Percentiles rank a stretch among this genome's conserved stretches.
phyloP scores from a whole-genome alignment of 2,329 filamentous ascomycete species.

The Monilinia fructicola region DNA sequence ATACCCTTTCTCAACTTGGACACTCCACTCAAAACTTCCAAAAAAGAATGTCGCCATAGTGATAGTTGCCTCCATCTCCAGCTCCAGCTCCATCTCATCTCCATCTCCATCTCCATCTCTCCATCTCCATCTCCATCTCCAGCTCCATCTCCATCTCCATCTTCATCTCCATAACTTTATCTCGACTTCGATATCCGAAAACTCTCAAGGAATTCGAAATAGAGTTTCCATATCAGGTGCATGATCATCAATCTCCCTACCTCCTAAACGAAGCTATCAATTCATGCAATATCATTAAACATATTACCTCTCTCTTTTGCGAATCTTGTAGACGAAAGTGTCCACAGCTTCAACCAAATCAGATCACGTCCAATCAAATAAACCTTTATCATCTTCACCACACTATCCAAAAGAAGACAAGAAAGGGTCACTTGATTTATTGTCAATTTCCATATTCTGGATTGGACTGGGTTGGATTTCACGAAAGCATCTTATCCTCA shows the following conservation, averaged over 20 bases:
- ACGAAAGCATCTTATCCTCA: neutral
- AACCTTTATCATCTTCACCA: slow-evolving; percentile 21
- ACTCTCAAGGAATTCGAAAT: neutral
- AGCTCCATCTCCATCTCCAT: no score
- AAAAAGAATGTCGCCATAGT: neutral
- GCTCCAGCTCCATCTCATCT: no score
- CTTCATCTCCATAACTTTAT: slow-evolving; percentile 25
- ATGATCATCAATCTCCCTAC: slow-evolving; percentile 24
- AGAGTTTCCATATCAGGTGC: slow-evolving; percentile 20
- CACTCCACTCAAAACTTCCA: neutral
- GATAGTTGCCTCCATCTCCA: neutral
- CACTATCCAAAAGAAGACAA: neutral
- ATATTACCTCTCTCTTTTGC: neutral
- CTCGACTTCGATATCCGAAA: slow-evolving; percentile 28
- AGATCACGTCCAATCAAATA: no score
- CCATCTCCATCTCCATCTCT: no score
- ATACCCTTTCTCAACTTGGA: neutral
- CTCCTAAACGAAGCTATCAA: slow-evolving; percentile 25
- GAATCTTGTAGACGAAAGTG: neutral
- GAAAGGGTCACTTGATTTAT: neutral
- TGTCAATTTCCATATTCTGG: neutral
- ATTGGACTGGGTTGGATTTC: neutral
- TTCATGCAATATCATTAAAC: slow-evolving; percentile 26
- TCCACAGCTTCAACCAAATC: neutral
- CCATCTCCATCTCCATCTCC: no score